Percentiles rank a stretch among this genome's conserved stretches.
These are phyloP conservation scores for Penicillium malachiteum DNA, from an alignment of 495 filamentous ascomycete genomes.

Conservation along the genomic window DNA sequence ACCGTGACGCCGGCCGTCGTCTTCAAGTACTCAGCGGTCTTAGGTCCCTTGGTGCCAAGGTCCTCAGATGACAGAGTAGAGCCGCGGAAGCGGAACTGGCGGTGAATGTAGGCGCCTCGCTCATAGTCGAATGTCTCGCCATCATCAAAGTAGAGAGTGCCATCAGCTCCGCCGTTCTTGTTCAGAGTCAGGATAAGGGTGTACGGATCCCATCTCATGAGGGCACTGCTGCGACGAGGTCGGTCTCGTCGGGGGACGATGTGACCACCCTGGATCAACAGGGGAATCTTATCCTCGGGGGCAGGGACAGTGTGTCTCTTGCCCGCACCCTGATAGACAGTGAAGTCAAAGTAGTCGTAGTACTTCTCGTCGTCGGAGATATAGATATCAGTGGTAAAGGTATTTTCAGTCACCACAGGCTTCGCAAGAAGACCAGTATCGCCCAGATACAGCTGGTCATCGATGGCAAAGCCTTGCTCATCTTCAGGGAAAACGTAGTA, in stretches of 20 bases:
- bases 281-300: slow-evolving; percentile 78
- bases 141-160: slow-evolving; percentile 87
- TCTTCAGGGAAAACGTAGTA: slow-evolving; percentile 90
- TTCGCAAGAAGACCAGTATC: slow-evolving; percentile 83
- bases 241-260: slow-evolving; percentile 87
- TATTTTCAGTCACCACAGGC: slow-evolving; percentile 75
- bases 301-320: slow-evolving; percentile 67
- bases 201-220: slow-evolving; percentile 94
- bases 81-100: slow-evolving; percentile 64
- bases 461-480: slow-evolving; percentile 79
- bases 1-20: slow-evolving; percentile 72
- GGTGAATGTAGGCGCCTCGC: slow-evolving; percentile 81
- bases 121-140: slow-evolving; percentile 90
- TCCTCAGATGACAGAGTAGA: slow-evolving; percentile 53
- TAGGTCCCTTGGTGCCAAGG: slow-evolving; percentile 50
- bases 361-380: slow-evolving; percentile 83
- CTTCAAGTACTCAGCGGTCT: slow-evolving; percentile 73
- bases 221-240: slow-evolving; percentile 75
- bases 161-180: slow-evolving; percentile 70
- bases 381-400: slow-evolving; percentile 74
- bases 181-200: slow-evolving; percentile 80
- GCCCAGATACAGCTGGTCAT: slow-evolving; percentile 92
- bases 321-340: slow-evolving; percentile 65
- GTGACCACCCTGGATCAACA: slow-evolving; percentile 90
- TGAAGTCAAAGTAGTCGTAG: slow-evolving; percentile 91